Conservation (phyloP, 1,139 yeast species). For the Candida gigantensis region DNA sequence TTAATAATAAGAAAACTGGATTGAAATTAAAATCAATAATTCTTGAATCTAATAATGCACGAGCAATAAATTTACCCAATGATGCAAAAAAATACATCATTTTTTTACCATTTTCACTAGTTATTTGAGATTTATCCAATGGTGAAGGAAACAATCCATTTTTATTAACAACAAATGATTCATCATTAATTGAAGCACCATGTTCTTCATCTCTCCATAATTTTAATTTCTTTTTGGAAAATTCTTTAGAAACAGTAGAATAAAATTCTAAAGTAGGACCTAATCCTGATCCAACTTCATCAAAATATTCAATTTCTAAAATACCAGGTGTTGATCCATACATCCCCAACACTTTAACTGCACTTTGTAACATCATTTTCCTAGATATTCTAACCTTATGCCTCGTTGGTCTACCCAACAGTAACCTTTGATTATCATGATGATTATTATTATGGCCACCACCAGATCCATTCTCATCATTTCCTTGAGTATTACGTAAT, state of each 20-base stretch:
- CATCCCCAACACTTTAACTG: slow-evolving; percentile 72
- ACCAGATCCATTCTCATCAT: slow-evolving; percentile 20
- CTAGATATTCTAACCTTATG: slow-evolving; percentile 83
- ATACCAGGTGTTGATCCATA: slow-evolving; percentile 82
- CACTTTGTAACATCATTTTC: slow-evolving; percentile 70
- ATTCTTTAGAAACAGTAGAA: slow-evolving; percentile 76
- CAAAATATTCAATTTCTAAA: slow-evolving; percentile 83
- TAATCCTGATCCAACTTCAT: slow-evolving; percentile 94
- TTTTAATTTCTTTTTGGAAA: slow-evolving; percentile 50
- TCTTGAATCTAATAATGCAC: slow-evolving; percentile 84
- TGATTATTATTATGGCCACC: slow-evolving; percentile 10
- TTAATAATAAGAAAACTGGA: slow-evolving; percentile 62
- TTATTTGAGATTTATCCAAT: slow-evolving; percentile 30
- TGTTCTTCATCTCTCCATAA: slow-evolving; percentile 69
- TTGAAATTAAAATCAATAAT: slow-evolving; percentile 82
- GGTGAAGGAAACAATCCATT: slow-evolving; percentile 80
- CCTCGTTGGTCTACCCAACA: slow-evolving; percentile 74
- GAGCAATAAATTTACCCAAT: slow-evolving; percentile 81
- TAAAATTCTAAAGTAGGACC: slow-evolving; percentile 97
- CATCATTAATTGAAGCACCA: slow-evolving; percentile 22
- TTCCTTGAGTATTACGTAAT: slow-evolving; percentile 47
- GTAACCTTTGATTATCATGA: slow-evolving; percentile 28
- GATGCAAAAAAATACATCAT: slow-evolving; percentile 58
- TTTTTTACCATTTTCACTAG: slow-evolving; percentile 42
- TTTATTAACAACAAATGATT: slow-evolving; percentile 40